Evolutionary conservation across 148 eudicot species (phyloP).

Genomic region (Rhododendron williamsianum): DNA sequence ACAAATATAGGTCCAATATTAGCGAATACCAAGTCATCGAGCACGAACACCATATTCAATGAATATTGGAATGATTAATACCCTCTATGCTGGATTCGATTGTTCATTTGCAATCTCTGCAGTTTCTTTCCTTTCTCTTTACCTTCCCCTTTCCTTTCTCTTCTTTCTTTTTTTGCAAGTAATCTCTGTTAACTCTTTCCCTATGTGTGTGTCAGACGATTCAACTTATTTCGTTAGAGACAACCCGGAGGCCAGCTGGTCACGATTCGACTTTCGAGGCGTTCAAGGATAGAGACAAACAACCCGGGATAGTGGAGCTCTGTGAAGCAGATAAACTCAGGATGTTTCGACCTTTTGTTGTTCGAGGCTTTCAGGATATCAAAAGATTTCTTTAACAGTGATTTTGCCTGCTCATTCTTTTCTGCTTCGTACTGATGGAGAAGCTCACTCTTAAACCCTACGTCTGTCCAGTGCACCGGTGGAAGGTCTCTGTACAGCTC

Average conservation of each 20-base stretch:
- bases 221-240: background rate
- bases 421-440: slow-evolving; percentile 49
- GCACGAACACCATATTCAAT: background rate
- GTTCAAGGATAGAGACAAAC: background rate
- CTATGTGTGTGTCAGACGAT: background rate
- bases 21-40: background rate
- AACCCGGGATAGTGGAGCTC: background rate
- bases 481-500: slow-evolving; percentile 34
- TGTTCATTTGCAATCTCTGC: background rate
- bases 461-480: slow-evolving; percentile 27
- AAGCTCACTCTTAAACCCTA: slow-evolving; percentile 49
- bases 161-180: background rate
- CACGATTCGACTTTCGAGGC: background rate
- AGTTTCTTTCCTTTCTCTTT: background rate
- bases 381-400: slow-evolving; percentile 53
- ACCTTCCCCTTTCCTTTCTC: background rate
- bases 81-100: background rate
- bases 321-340: background rate
- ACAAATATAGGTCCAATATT: background rate
- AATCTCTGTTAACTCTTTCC: background rate
- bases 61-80: background rate
- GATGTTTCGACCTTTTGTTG: background rate
- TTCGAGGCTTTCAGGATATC: slow-evolving; percentile 48
- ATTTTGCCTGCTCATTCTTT: slow-evolving; percentile 80
- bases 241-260: background rate